Percentiles rank a stretch among this genome's conserved stretches.
phyloP scores from a whole-genome alignment of 257 asterid species.

The Forsythia viridissima region DNA sequence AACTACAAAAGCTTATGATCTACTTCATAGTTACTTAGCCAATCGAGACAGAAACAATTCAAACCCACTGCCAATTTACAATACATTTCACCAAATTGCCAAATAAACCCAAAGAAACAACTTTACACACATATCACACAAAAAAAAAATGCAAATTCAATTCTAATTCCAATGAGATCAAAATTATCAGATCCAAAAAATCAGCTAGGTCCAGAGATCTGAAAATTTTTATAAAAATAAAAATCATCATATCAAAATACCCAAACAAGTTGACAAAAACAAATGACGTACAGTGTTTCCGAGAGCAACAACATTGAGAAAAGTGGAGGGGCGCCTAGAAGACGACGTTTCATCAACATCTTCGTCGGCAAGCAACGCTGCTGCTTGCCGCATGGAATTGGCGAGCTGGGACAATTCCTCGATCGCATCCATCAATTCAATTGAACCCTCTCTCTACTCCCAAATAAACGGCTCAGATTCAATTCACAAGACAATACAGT shows the following conservation, averaged over 20 bases:
- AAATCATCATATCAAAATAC: slow-evolving; percentile 22
- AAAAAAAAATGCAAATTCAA: not conserved
- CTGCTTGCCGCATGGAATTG: slow-evolving; percentile 93
- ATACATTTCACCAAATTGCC: not conserved
- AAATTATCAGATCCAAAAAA: slow-evolving; percentile 32
- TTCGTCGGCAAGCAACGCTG: slow-evolving; percentile 89
- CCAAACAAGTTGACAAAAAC: not conserved
- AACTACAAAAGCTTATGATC: slow-evolving; percentile 19
- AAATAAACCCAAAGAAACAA: not conserved
- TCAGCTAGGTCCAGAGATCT: slow-evolving; percentile 24
- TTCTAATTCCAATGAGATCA: not conserved
- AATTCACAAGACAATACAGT: slow-evolving; percentile 1
- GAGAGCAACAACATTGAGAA: slow-evolving; percentile 92
- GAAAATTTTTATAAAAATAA: not conserved
- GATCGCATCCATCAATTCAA: slow-evolving; percentile 57
- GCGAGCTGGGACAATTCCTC: slow-evolving; percentile 90
- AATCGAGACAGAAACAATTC: not conserved
- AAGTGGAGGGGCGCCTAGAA: slow-evolving; percentile 75
- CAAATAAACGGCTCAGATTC: slow-evolving; percentile 21
- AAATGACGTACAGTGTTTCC: slow-evolving; percentile 73
- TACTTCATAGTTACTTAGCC: slow-evolving; percentile 10
- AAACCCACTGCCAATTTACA: not conserved
- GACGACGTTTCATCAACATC: slow-evolving; percentile 79
- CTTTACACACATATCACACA: slow-evolving; percentile 8
- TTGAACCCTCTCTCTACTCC: slow-evolving; percentile 19